Conservation (phyloP, 1,139 yeast species). For the Candida gigantensis region DNA sequence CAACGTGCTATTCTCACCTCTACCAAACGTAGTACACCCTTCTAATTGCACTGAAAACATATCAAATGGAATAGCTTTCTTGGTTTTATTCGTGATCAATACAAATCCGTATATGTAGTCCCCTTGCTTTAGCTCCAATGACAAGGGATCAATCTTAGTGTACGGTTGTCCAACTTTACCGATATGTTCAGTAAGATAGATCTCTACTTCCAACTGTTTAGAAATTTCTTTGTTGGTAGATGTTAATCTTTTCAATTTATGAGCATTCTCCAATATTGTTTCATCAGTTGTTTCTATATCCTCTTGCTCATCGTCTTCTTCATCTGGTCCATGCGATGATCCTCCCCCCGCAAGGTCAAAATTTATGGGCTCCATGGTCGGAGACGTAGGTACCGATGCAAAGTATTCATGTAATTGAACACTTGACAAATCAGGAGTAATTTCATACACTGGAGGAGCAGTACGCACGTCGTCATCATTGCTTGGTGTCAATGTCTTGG, state of each 20-base stretch:
- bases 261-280: slow-evolving; percentile 38
- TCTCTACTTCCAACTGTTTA: slow-evolving; percentile 28
- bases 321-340: neutral
- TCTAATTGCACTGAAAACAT: slow-evolving; percentile 43
- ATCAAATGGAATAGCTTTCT: slow-evolving; percentile 35
- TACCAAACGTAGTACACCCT: slow-evolving; percentile 31
- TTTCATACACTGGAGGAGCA: slow-evolving; percentile 41
- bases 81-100: slow-evolving; percentile 33
- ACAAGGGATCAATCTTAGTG: slow-evolving; percentile 29
- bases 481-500: slow-evolving; percentile 37
- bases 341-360: neutral
- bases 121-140: slow-evolving; percentile 38
- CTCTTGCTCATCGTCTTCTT: slow-evolving; percentile 12
- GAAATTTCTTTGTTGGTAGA: slow-evolving; percentile 32
- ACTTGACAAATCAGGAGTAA: slow-evolving; percentile 18
- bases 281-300: slow-evolving; percentile 15
- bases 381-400: slow-evolving; percentile 23
- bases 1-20: slow-evolving; percentile 12
- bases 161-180: slow-evolving; percentile 35
- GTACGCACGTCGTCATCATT: slow-evolving; percentile 34
- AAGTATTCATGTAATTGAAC: slow-evolving; percentile 21
- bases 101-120: slow-evolving; percentile 43
- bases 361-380: slow-evolving; percentile 11
- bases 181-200: slow-evolving; percentile 31
- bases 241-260: slow-evolving; percentile 34